Percentiles rank a stretch among this genome's conserved stretches.
Conservation (phyloP, 768 basidiomycete species). For the Lactarius deliciosus region DNA sequence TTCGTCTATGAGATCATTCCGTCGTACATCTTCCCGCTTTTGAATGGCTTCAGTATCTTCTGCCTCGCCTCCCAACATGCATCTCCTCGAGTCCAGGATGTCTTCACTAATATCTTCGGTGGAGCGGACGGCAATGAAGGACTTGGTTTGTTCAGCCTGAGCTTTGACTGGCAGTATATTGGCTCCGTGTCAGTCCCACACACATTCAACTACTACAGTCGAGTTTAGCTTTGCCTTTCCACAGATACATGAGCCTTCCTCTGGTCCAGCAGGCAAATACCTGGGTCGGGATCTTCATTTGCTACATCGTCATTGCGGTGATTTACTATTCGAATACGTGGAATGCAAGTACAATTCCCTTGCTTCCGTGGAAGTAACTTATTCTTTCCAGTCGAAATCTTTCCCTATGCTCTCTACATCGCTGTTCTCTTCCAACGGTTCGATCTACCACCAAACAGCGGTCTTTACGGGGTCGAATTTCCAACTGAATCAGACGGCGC, state of each 20-base stretch:
- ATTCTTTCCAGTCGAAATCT: conserved; percentile 42
- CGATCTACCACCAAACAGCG: conserved; percentile 52
- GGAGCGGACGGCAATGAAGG: conserved; percentile 69
- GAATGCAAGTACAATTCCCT: conserved; percentile 43
- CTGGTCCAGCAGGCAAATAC: conserved; percentile 60
- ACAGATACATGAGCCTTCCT: conserved; percentile 49
- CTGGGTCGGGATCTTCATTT: conserved; percentile 53
- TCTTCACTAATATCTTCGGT: conserved; percentile 65
- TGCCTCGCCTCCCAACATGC: conserved; percentile 58
- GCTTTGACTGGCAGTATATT: conserved; percentile 72
- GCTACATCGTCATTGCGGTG: conserved; percentile 51
- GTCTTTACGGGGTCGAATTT: conserved; percentile 51
- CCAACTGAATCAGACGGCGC: conserved; percentile 56
- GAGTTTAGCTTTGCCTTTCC: not conserved
- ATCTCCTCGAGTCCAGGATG: conserved; percentile 43
- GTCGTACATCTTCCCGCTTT: conserved; percentile 60
- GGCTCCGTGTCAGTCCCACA: conserved; percentile 39
- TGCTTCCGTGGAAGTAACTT: conserved; percentile 25
- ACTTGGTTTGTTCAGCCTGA: conserved; percentile 56
- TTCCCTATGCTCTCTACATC: conserved; percentile 64
- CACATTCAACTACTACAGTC: not conserved
- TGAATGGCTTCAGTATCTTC: conserved; percentile 59
- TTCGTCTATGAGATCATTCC: conserved; percentile 55
- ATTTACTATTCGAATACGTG: conserved; percentile 65
- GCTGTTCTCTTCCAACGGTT: conserved; percentile 55